Evolutionary conservation across 495 filamentous ascomycete genomes (phyloP).

Genomic region (Darksidea phi): DNA sequence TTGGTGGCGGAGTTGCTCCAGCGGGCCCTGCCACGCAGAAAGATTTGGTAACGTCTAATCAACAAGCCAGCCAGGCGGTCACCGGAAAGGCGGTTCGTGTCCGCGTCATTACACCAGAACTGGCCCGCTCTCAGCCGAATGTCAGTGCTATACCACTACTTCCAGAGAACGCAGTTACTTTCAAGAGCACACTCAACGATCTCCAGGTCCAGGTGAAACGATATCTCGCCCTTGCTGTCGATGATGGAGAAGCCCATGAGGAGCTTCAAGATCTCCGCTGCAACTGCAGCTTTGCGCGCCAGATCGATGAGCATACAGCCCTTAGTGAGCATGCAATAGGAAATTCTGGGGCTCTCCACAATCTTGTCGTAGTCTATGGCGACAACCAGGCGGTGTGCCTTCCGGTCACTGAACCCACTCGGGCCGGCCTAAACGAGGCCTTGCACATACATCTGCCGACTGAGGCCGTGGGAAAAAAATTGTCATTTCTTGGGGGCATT

Average conservation of each 20-base stretch:
- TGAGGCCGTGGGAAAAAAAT: not conserved
- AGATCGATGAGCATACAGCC: constrained; percentile 22
- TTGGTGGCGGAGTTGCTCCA: not conserved
- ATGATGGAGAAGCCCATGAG: no score
- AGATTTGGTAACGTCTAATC: not conserved
- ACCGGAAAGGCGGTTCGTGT: constrained; percentile 11
- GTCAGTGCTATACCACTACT: constrained; percentile 5
- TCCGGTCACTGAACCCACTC: not conserved
- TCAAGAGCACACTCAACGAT: not conserved
- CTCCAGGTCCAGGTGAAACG: constrained; percentile 17
- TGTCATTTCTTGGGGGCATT: constrained; percentile 5
- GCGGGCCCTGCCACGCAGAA: not conserved
- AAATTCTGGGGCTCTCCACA: constrained; percentile 1
- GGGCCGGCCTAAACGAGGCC: not conserved
- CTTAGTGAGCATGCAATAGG: constrained; percentile 4
- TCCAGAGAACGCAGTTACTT: not conserved
- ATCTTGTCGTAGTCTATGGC: constrained; percentile 25
- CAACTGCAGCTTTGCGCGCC: constrained; percentile 38
- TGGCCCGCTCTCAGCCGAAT: constrained; percentile 16
- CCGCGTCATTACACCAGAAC: constrained; percentile 30
- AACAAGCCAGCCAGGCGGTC: not conserved
- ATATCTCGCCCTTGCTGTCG: constrained; percentile 12
- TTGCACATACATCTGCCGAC: not conserved
- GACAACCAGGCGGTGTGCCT: constrained; percentile 26
- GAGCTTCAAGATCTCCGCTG: constrained; percentile 20